Conservation (phyloP, 495 filamentous ascomycete genomes). For the Durotheca rogersii region DNA sequence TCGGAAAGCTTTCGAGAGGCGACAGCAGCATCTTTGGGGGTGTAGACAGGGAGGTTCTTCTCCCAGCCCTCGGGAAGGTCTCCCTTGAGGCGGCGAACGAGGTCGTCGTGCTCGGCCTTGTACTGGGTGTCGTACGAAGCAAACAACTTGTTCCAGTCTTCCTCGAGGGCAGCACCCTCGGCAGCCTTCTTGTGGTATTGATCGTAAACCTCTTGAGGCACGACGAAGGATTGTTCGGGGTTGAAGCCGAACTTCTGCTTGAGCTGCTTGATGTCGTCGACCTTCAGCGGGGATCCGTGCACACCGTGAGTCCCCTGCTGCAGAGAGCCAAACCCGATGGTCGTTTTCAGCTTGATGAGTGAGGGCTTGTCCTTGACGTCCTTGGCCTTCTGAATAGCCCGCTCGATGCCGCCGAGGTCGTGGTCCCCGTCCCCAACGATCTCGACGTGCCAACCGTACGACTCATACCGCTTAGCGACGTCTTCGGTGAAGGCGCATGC, state of each 20-base stretch:
- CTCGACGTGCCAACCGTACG: conserved; percentile 95
- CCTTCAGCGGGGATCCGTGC: conserved; percentile 92
- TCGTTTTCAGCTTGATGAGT: conserved; percentile 95
- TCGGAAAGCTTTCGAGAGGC: conserved; percentile 96
- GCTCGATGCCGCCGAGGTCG: conserved; percentile 85
- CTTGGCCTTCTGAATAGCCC: conserved; percentile 80
- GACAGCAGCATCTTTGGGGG: conserved; percentile 77
- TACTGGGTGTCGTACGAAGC: conserved; percentile 77
- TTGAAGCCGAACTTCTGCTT: conserved; percentile 96
- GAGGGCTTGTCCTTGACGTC: conserved; percentile 93
- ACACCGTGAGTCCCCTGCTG: conserved; percentile 91
- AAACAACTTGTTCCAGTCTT: conserved; percentile 94
- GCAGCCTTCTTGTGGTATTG: conserved; percentile 77
- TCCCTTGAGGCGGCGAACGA: conserved; percentile 76
- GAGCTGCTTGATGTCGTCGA: conserved; percentile 85
- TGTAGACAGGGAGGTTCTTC: conserved; percentile 90
- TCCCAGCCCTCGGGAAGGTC: conserved; percentile 97
- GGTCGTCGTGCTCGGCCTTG: conserved; percentile 75
- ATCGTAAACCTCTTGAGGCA: conserved; percentile 94
- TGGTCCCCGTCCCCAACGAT: conserved; percentile 87
- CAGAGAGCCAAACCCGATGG: conserved; percentile 95
- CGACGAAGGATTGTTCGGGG: conserved; percentile 88
- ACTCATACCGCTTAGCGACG: conserved; percentile 89
- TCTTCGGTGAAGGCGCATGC: conserved; percentile 97
- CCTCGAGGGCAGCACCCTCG: conserved; percentile 83